A percentile compares a stretch with the other conserved stretches of the same genome.
Evolutionary conservation across 306 rosid species (phyloP).

Genomic region (Gynostemma pentaphyllum): DNA sequence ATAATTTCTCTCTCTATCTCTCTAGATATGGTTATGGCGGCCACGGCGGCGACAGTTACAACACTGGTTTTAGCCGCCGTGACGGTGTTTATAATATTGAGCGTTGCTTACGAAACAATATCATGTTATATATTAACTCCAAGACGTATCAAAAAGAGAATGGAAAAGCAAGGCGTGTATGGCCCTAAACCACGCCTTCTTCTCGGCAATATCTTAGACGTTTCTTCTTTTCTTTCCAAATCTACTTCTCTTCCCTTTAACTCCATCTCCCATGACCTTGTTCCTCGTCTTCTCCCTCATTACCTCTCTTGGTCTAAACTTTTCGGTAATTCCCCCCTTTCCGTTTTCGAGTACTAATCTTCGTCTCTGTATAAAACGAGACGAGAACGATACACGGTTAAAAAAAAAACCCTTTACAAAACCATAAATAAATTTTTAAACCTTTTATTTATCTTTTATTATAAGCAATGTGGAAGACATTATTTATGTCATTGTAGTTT

Average conservation of each 20-base stretch:
- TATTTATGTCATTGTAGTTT: no score
- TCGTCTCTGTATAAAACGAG: no score
- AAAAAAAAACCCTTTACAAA: no score
- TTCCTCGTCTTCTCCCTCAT: conserved; percentile 78
- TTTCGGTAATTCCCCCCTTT: no score
- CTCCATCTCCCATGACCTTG: conserved; percentile 66
- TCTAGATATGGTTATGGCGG: not conserved
- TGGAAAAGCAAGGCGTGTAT: conserved; percentile 84
- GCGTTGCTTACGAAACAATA: conserved; percentile 32
- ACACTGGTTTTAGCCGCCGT: conserved; percentile 3
- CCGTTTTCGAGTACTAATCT: no score
- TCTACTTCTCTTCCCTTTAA: conserved; percentile 74
- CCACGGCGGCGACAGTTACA: not conserved
- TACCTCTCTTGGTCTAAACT: conserved; percentile 61
- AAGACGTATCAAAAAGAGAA: conserved; percentile 49
- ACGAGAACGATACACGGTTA: no score
- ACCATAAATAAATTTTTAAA: no score
- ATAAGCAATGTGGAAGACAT: no score
- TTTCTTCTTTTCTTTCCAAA: conserved; percentile 56
- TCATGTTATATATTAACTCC: conserved; percentile 59
- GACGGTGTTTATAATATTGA: conserved; percentile 31
- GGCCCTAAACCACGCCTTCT: conserved; percentile 78
- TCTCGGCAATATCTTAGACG: conserved; percentile 71
- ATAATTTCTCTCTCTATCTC: not conserved
- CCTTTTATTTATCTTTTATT: no score